Evolutionary conservation across 2,329 filamentous ascomycete species (phyloP).

Genomic region (Blastomyces percursus): DNA sequence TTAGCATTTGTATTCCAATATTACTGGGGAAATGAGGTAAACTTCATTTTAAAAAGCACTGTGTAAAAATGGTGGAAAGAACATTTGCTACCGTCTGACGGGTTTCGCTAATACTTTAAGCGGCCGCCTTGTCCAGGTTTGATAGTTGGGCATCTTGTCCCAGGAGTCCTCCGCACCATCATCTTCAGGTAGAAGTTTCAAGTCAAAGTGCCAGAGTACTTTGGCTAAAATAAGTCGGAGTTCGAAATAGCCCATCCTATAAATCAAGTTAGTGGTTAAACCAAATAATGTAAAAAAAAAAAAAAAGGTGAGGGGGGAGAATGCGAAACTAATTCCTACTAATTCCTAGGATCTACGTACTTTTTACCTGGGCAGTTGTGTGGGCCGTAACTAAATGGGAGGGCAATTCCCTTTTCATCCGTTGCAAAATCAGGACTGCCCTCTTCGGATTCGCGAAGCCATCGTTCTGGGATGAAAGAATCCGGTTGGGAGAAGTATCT

Average conservation of each 20-base stretch:
- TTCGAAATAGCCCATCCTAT: conserved; percentile 10
- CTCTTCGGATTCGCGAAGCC: conserved; percentile 20
- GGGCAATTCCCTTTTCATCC: conserved; percentile 20
- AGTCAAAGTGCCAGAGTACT: conserved; percentile 11
- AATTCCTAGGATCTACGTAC: conserved; percentile 20
- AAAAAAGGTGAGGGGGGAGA: neutral
- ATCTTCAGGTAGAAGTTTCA: conserved; percentile 8
- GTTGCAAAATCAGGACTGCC: conserved; percentile 21
- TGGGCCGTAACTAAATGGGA: conserved; percentile 26
- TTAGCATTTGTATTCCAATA: neutral
- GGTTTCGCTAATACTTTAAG: conserved; percentile 7
- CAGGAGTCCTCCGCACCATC: conserved; percentile 6
- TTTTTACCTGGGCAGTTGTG: conserved; percentile 30
- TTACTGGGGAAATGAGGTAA: neutral
- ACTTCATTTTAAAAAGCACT: neutral
- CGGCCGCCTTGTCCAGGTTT: conserved; percentile 7
- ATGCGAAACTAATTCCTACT: neutral
- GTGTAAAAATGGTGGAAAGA: neutral
- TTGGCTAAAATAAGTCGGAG: conserved; percentile 9
- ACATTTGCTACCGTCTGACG: neutral
- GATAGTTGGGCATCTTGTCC: conserved; percentile 10
- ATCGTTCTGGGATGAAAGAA: conserved; percentile 28
- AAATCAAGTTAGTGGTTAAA: neutral
- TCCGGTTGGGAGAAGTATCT: conserved; percentile 21
- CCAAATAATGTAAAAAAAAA: neutral